Percentiles rank a stretch among this genome's conserved stretches.
Evolutionary conservation across 2,329 filamentous ascomycete species (phyloP).

Genomic region (Pseudocercospora eumusae): DNA sequence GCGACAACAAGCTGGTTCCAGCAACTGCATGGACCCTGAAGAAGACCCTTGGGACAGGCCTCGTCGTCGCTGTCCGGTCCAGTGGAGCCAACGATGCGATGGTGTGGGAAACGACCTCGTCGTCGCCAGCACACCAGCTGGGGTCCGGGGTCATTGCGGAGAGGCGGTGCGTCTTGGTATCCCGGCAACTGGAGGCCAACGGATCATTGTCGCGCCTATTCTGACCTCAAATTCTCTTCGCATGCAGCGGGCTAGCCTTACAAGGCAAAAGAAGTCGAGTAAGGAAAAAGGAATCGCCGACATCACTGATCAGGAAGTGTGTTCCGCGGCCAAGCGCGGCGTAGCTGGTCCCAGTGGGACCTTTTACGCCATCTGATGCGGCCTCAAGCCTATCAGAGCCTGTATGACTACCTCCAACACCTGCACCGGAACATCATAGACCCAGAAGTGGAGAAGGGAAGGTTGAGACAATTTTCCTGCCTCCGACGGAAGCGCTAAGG

Average conservation of each 20-base stretch:
- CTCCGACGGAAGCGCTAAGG: constrained; percentile 14
- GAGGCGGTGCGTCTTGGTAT: constrained; percentile 5
- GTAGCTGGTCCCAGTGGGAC: constrained; percentile 7
- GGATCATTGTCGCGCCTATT: constrained; percentile 23
- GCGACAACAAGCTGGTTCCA: not conserved
- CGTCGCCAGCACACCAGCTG: constrained; percentile 7
- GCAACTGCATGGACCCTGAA: constrained; percentile 10
- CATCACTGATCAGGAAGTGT: constrained; percentile 10
- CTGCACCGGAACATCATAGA: constrained; percentile 18
- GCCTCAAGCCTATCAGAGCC: constrained; percentile 13
- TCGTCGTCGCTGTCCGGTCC: not conserved
- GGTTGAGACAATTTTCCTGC: constrained; percentile 21
- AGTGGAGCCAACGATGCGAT: not conserved
- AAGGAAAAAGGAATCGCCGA: constrained; percentile 21
- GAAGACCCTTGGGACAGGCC: not conserved
- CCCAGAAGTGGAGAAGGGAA: constrained; percentile 10
- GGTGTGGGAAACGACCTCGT: constrained; percentile 2
- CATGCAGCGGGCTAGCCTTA: constrained; percentile 7
- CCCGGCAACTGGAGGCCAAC: constrained; percentile 14
- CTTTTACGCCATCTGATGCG: constrained; percentile 11
- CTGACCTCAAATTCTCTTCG: constrained; percentile 15
- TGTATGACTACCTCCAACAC: constrained; percentile 1
- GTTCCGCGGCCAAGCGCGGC: constrained; percentile 16
- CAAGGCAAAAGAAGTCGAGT: constrained; percentile 8
- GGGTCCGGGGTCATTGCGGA: constrained; percentile 7